Base-by-base conservation (phyloP, 352 stramenopile species). In the Albugo candida region DNA sequence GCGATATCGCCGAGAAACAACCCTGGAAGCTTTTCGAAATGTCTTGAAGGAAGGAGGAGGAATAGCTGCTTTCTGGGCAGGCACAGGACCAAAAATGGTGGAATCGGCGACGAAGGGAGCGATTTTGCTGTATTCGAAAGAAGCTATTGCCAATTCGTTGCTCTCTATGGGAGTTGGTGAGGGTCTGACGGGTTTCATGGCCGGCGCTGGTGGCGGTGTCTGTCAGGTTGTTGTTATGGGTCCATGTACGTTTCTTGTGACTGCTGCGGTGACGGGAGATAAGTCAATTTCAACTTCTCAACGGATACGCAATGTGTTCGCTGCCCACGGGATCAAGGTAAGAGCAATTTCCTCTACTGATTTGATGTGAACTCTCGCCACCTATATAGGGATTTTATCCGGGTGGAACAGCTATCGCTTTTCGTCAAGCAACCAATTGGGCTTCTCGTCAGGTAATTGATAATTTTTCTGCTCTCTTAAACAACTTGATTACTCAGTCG, bases 381-480 rank as follows among this genome's bases (percentile, higher is more conserved):
- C 24, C 27, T 36, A 5, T 50, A 5, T 43, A 64, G 59, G 82
- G 82, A 41, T 94, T 94, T 53, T 94, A 94, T 63, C 82, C 81
- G 11, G 82, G 82, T 34, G 82, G 81, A 40, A 93, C 79, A 21
- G 82, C 82, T 38, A 92, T 94, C 37, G 80, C 81, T 17, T 93
- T 94, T 60, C 81, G 82, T 31, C 82, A 94, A 56, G 82, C 81
- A 41, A 94, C 79, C 35, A 94, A 94, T 63, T 94, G 82, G 82
- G 82, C 82, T 8, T 93, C 81, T 10, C 77, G 82, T 27, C 78
- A 88, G 47, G 47, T 43, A 31, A 47, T 24, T 2, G 42, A 18
- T 18, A 5, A 18, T 44, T 18, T 45, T 14, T 17, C 6, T 41
- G 18, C 43, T 6, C 11, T 11, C 2, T n/a, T 8, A 11, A 16